These are phyloP conservation scores for Cyberlindnera subsufficiens DNA, from an alignment of 805 yeast genomes.

Conservation along the genomic window DNA sequence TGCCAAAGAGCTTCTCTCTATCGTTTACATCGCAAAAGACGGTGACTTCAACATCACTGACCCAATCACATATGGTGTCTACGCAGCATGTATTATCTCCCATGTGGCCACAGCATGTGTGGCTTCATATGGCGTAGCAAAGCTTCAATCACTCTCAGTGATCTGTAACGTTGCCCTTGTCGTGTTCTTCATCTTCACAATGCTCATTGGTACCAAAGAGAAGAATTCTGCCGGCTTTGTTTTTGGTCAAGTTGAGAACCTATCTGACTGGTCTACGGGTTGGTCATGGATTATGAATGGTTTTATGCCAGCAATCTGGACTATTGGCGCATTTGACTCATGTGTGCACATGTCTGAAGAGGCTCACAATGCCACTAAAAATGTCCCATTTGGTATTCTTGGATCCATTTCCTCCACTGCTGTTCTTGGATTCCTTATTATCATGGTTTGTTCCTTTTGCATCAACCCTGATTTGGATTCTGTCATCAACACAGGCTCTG, in stretches of 20 bases:
- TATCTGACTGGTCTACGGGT: constrained; percentile 49
- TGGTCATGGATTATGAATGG: constrained; percentile 45
- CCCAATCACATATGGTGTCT: constrained; percentile 57
- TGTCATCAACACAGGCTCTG: constrained; percentile 31
- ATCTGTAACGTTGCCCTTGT: constrained; percentile 47
- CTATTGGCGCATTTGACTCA: constrained; percentile 67
- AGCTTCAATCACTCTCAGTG: constrained; percentile 55
- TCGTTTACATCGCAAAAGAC: constrained; percentile 47
- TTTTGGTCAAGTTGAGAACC: constrained; percentile 45
- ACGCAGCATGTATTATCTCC: constrained; percentile 50
- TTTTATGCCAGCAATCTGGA: constrained; percentile 68
- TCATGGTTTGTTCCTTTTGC: constrained; percentile 49
- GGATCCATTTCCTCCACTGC: constrained; percentile 53
- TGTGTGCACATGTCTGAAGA: constrained; percentile 72
- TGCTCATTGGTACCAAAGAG: constrained; percentile 50
- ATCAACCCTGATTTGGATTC: constrained; percentile 31
- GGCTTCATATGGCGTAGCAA: constrained; percentile 52
- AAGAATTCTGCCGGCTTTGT: constrained; percentile 44
- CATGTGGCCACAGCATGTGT: constrained; percentile 49
- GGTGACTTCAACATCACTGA: constrained; percentile 50
- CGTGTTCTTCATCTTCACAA: constrained; percentile 51
- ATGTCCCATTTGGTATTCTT: constrained; percentile 61
- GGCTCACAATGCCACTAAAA: constrained; percentile 50
- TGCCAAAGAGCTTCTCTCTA: constrained; percentile 52
- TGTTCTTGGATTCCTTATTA: constrained; percentile 50